Base-by-base conservation (phyloP, 2,329 filamentous ascomycete species). In the Aspergillus quadricinctus region DNA sequence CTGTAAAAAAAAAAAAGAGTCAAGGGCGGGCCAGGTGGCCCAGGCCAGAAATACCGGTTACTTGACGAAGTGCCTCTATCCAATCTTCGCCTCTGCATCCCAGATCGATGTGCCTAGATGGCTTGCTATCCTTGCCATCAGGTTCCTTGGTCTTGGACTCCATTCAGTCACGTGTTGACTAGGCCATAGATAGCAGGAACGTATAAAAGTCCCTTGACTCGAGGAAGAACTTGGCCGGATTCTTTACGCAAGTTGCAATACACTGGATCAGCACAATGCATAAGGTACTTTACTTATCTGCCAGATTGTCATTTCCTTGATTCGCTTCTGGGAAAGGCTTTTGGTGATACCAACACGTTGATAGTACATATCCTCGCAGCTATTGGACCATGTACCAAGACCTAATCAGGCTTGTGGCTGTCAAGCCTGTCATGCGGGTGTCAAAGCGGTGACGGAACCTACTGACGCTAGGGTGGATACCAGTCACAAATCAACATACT, bases 121-220 rank as follows among this genome's bases (percentile, higher is more conserved):
- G 19, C 40, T 43, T 46, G 11, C 11, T 23, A 23, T 23, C 43
- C 45, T 48, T 40, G 23, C 17, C 37, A 35, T 46, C 21, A 41
- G 52, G 46, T 57, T 49, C 57, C 58, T 55, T 41, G 48, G 21
- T 28, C 31, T 56, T 55, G 55, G 57, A 31, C 57, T 40, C 48
- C 27, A 49, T 56, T 55, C 37, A 27, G 49, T 63, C 61, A 63
- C 57, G 59, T 63, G 61, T 55, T 11, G 23, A 46, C 23, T 46
- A 46, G 43, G 10, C 23, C 5, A 7, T 46, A 14, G 11, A 10
- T 3, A 25, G 43, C 10, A 46, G 4, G 43, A 23, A 23, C 11
- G 8, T 17, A 14, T 23, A 23, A 43, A 23, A 43, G 6, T 27
- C 43, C 43, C 21, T 49, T 14, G n/a, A 27, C 17, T 27, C 8